Evolutionary conservation across 148 eudicot species (phyloP).

Genomic region (Cornus controversa): DNA sequence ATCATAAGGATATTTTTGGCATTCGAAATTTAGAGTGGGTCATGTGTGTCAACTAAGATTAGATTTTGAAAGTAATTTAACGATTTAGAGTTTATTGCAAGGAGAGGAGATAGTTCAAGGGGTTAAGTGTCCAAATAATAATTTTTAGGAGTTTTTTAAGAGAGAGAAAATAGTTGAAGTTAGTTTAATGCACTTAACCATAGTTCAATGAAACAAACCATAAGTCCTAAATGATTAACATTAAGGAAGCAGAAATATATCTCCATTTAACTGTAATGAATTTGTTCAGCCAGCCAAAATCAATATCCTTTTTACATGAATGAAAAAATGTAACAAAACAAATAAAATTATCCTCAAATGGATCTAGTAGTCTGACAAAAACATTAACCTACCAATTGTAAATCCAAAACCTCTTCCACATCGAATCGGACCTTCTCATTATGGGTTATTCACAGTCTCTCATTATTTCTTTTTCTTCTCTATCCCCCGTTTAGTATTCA

Average conservation of each 20-base stretch:
- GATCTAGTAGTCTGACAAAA: slow-evolving; percentile 4
- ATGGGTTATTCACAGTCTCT: neutral
- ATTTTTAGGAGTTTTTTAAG: no score
- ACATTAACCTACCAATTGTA: neutral
- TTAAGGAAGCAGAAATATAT: neutral
- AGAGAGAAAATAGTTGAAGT: no score
- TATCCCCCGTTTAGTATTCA: neutral
- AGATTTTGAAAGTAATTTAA: no score
- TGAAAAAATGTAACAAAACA: neutral
- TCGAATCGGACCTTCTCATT: neutral
- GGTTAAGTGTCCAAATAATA: no score
- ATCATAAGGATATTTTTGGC: no score
- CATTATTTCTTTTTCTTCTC: neutral
- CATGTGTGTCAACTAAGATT: no score
- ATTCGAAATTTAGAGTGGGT: no score
- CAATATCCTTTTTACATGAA: neutral
- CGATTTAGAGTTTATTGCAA: no score
- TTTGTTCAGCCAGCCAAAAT: neutral
- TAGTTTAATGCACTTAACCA: no score
- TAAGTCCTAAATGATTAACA: no score
- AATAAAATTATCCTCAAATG: neutral
- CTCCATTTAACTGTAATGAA: neutral
- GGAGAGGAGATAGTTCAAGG: no score
- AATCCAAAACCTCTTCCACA: neutral
- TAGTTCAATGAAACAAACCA: no score